These are phyloP conservation scores for Cynanchum wilfordii DNA, from an alignment of 257 asterid genomes.

Conservation along the genomic window DNA sequence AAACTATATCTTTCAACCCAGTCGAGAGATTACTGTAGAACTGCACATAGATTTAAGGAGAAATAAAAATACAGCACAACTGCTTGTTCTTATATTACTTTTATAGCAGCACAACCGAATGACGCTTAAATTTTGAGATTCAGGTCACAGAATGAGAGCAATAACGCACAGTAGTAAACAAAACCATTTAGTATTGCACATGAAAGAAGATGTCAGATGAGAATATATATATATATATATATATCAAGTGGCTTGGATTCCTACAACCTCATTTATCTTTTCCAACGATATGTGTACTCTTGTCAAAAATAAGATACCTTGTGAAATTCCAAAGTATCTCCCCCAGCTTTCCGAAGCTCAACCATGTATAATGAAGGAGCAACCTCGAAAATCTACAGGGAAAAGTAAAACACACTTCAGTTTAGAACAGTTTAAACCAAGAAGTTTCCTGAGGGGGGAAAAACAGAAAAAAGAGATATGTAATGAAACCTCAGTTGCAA, in stretches of 20 bases:
- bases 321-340: slow-evolving; percentile 93
- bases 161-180: background rate
- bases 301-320: slow-evolving; percentile 62
- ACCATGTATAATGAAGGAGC: slow-evolving; percentile 90
- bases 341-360: slow-evolving; percentile 90
- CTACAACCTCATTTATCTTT: background rate
- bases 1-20: slow-evolving; percentile 87
- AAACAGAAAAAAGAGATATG: slow-evolving; percentile 2
- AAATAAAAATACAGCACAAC: background rate
- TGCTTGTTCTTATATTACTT: no score
- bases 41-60: slow-evolving; percentile 32
- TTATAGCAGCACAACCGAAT: background rate
- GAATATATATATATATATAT: no score
- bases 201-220: background rate
- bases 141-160: background rate
- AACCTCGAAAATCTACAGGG: slow-evolving; percentile 71
- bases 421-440: background rate
- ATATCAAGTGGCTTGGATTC: background rate
- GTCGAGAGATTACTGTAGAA: slow-evolving; percentile 79
- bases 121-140: background rate
- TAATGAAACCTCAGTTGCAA: slow-evolving; percentile 76
- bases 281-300: no score
- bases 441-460: background rate
- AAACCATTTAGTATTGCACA: background rate
- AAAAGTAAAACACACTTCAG: background rate